phyloP scores from a whole-genome alignment of 1,284 basidiomycete species.

The Trichosporon inkin region DNA sequence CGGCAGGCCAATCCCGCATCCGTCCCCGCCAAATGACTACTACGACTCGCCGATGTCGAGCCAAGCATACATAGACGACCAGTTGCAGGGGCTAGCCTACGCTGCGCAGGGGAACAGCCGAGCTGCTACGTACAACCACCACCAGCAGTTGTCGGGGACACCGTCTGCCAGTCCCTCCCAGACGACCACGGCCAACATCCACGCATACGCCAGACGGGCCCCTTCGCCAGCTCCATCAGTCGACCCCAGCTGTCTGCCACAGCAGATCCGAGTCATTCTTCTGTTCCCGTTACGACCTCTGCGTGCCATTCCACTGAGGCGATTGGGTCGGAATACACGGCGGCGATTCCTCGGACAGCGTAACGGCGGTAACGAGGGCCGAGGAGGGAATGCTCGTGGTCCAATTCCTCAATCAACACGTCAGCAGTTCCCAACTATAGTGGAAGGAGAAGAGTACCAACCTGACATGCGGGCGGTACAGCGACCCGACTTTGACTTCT shows the following conservation, averaged over 20 bases:
- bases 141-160: neutral
- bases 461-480: neutral
- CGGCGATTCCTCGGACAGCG: slow-evolving; percentile 4
- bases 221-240: neutral
- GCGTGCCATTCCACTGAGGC: neutral
- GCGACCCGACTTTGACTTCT: neutral
- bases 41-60: neutral
- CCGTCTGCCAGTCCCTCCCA: neutral
- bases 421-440: neutral
- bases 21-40: neutral
- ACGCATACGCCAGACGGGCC: neutral
- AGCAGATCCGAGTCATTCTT: slow-evolving; percentile 5
- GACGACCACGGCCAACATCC: neutral
- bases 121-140: neutral
- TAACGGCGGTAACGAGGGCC: neutral
- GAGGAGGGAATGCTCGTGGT: neutral
- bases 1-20: neutral
- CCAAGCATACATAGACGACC: neutral
- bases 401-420: neutral
- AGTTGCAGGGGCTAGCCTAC: neutral
- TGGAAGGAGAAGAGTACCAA: neutral
- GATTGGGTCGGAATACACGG: neutral
- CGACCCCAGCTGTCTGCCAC: slow-evolving; percentile 1
- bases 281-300: neutral
- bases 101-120: neutral